Percentiles rank a stretch among this genome's conserved stretches.
These are phyloP conservation scores for Fusarium sp. DNA, from an alignment of 2,329 filamentous ascomycete genomes.

Conservation along the genomic window DNA sequence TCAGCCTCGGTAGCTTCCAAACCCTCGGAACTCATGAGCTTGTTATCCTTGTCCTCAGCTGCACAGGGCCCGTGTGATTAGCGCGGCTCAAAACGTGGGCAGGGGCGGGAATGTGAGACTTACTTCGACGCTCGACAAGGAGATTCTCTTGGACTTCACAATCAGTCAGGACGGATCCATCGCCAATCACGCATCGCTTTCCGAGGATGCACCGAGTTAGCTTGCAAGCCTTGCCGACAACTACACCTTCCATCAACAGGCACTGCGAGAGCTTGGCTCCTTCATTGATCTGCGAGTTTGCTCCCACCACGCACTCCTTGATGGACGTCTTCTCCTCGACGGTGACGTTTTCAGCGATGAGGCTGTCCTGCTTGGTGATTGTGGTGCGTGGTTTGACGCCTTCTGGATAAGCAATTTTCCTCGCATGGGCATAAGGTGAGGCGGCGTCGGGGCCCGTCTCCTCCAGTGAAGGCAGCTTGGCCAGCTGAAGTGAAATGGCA, in stretches of 20 bases:
- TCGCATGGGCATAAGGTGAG: slow-evolving; percentile 81
- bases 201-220: slow-evolving; percentile 91
- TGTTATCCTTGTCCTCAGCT: slow-evolving; percentile 77
- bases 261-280: slow-evolving; percentile 91
- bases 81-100: slow-evolving; percentile 2
- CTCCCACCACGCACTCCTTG: slow-evolving; percentile 90
- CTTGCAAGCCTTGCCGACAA: slow-evolving; percentile 85
- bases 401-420: slow-evolving; percentile 86
- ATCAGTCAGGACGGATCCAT: slow-evolving; percentile 82
- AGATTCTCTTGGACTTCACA: slow-evolving; percentile 95
- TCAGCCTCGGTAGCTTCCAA: slow-evolving; percentile 74
- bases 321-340: slow-evolving; percentile 92
- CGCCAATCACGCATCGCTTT: slow-evolving; percentile 83
- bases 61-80: slow-evolving; percentile 28
- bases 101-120: slow-evolving; percentile 51
- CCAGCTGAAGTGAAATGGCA: slow-evolving; percentile 84
- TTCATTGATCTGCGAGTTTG: slow-evolving; percentile 86
- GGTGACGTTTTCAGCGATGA: slow-evolving; percentile 89
- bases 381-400: slow-evolving; percentile 84
- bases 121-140: slow-evolving; percentile 82
- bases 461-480: slow-evolving; percentile 81
- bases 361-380: slow-evolving; percentile 82
- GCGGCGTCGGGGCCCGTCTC: slow-evolving; percentile 68
- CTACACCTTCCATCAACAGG: slow-evolving; percentile 91
- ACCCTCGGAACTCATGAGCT: slow-evolving; percentile 75